Percentiles rank a stretch among this genome's conserved stretches.
Evolutionary conservation across 208 protist genomes (phyloP).

Genomic region (Trypanosoma avium): DNA sequence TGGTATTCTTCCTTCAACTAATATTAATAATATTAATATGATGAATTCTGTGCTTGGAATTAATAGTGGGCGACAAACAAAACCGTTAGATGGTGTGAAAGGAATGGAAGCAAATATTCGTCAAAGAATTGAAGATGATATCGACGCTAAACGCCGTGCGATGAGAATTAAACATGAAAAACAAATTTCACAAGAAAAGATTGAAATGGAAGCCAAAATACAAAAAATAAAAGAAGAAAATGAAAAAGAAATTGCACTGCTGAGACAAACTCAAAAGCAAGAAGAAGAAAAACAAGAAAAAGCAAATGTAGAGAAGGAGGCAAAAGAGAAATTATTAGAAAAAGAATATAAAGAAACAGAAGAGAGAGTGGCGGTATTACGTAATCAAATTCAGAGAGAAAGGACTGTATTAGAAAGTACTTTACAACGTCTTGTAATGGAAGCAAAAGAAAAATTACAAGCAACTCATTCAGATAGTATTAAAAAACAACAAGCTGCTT

Average conservation of each 20-base stretch:
- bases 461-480: constrained; percentile 18
- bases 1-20: too few relatives aligned
- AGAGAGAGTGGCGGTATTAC: constrained; percentile 5
- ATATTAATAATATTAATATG: not conserved
- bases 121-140: constrained; percentile 57
- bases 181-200: constrained; percentile 24
- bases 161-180: constrained; percentile 43
- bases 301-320: constrained; percentile 21
- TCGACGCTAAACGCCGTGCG: constrained; percentile 35
- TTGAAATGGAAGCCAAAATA: constrained; percentile 18
- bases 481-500: constrained; percentile 13
- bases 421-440: constrained; percentile 1
- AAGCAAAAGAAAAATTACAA: constrained; percentile 38
- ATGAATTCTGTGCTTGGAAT: not conserved
- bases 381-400: constrained; percentile 19
- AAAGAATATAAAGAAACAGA: constrained; percentile 21
- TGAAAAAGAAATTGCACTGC: constrained; percentile 27
- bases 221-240: constrained; percentile 24
- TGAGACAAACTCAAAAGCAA: constrained; percentile 19
- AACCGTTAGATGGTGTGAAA: constrained; percentile 29
- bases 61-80: not conserved
- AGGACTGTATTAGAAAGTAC: not conserved
- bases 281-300: constrained; percentile 18
- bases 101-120: constrained; percentile 58
- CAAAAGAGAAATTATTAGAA: constrained; percentile 1